Evolutionary conservation across 2,329 filamentous ascomycete genomes (phyloP), one percentile per base, ranked within the genome.

Genomic region (Metarhizium brunneum): DNA sequence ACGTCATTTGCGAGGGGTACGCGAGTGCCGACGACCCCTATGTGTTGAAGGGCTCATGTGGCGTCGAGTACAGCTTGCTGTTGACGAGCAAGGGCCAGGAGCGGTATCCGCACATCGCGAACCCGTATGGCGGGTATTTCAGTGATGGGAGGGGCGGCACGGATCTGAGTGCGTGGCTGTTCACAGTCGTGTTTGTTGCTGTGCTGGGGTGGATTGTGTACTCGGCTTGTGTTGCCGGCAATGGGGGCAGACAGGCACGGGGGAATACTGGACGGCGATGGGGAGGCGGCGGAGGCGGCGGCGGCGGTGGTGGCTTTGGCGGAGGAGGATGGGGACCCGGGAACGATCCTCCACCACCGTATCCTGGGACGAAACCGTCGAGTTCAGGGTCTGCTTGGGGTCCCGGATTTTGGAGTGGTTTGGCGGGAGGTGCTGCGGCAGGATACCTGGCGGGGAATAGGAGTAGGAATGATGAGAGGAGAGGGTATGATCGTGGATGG

Each of bases 1-100:
- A 97, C 59, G 92, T 97, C 55, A 77, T 91, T 11, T 99, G 94
- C 70, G 92, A 99, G 67, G 92, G 94, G 11, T 97, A 96, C 72
- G 76, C 81, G 56, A 78, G 75, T 14, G 72, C 86, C 0, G 83
- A 92, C 50, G 94, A 97, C 68, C 83, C 84, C 0, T 95, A 90
- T 69, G 81, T 97, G n/a, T 74, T 97, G 54, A 91, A 88, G 65
- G 94, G 94, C 25, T 94, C 88, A 69, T 97, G 92, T 71, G 94
- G 88, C 14, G 92, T 96, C 29, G 90, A 96, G 72, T 97, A 97
- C 71, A 79, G 86, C 14, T 72, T 97, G 6, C 70, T 87, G 0
- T 75, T 97, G 53, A 97, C 92, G 1, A 83, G 86, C 11, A 76
- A 79, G 58, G 94, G 94, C 3, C 84, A 92, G 71, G 71, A 80